Conservation (phyloP, 169 alveolate genomes). For the Condylostoma magnum region DNA sequence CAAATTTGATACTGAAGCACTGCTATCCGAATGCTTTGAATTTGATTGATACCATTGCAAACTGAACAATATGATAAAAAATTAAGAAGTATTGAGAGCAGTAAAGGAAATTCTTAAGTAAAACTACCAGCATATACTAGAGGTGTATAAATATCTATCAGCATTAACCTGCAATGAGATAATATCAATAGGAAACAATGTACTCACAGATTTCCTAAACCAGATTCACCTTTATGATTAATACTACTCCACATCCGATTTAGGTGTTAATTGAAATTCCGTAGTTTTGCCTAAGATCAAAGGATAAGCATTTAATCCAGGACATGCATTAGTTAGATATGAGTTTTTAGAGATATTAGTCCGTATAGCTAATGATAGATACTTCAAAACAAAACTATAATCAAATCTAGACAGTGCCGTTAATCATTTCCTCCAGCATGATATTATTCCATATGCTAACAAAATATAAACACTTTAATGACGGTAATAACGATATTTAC, state of each 20-base stretch:
- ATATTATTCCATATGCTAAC: not conserved
- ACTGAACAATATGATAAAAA: not conserved
- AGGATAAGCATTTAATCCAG: not conserved
- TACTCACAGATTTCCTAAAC: not conserved
- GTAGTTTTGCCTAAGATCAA: not conserved
- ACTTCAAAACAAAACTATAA: not conserved
- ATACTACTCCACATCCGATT: not conserved
- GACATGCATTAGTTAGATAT: slow-evolving; percentile 13
- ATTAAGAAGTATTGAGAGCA: not conserved
- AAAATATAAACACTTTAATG: not conserved
- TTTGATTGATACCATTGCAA: not conserved
- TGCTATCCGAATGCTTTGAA: not conserved
- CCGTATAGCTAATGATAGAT: slow-evolving; percentile 10
- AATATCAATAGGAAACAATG: slow-evolving; percentile 6
- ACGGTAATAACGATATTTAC: not conserved
- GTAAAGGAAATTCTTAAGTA: not conserved
- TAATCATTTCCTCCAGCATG: not conserved
- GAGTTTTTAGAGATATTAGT: slow-evolving; percentile 9
- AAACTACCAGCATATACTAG: too few species aligned
- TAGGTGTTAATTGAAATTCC: slow-evolving; percentile 9
- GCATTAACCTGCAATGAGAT: not conserved
- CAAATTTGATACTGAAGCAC: not conserved
- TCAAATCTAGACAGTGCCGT: not conserved
- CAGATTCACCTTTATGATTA: not conserved
- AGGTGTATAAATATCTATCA: not conserved